These are phyloP conservation scores for Spencermartinsiella europaea DNA, from an alignment of 805 yeast species.

Conservation along the genomic window DNA sequence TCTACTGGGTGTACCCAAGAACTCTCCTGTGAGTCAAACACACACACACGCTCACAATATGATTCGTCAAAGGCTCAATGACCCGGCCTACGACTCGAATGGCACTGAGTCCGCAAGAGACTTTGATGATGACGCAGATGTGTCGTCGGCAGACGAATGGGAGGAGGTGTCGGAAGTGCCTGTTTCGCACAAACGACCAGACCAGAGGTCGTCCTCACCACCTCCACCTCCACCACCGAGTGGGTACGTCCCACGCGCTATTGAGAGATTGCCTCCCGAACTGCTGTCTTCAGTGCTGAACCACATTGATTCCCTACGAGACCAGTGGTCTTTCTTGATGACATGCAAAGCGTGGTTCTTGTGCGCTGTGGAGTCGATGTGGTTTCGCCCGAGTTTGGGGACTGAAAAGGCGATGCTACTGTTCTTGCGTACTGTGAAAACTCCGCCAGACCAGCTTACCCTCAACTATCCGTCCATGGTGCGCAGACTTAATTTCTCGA, in stretches of 20 bases:
- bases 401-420: conserved; percentile 45
- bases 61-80: neutral
- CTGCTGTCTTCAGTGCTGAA: conserved; percentile 23
- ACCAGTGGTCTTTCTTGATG: conserved; percentile 39
- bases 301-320: conserved; percentile 18
- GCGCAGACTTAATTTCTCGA: conserved; percentile 73
- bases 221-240: neutral
- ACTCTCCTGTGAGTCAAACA: too few relatives aligned
- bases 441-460: conserved; percentile 53
- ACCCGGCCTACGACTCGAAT: neutral
- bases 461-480: conserved; percentile 49
- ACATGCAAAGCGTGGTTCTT: conserved; percentile 81
- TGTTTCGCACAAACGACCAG: neutral
- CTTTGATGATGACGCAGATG: neutral
- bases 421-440: conserved; percentile 50
- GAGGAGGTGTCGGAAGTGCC: neutral
- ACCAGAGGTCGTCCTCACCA: neutral
- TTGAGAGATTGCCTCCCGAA: conserved; percentile 41
- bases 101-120: neutral
- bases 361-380: conserved; percentile 68
- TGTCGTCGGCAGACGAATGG: neutral
- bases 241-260: conserved; percentile 8
- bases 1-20: too few relatives aligned
- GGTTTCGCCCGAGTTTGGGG: conserved; percentile 80
- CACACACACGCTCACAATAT: too few relatives aligned